Evolutionary conservation across 2,329 filamentous ascomycete genomes (phyloP).

Genomic region (Teratosphaeria gauchensis): DNA sequence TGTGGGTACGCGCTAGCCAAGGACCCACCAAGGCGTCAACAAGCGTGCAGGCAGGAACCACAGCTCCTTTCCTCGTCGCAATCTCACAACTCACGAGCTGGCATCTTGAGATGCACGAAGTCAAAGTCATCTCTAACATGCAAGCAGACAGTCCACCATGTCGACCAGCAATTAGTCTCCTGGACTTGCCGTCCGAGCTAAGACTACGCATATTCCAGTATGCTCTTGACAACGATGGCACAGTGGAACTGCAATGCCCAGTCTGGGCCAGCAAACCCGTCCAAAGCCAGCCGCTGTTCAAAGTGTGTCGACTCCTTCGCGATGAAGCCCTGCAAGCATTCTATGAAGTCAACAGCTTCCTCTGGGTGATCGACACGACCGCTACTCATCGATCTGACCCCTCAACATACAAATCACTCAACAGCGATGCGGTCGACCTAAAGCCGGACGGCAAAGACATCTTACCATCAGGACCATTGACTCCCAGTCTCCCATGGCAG

Average conservation of each 20-base stretch:
- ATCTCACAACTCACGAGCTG: no score
- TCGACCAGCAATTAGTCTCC: neutral
- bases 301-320: slow-evolving; percentile 10
- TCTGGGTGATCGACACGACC: slow-evolving; percentile 15
- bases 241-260: slow-evolving; percentile 14
- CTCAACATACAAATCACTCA: slow-evolving; percentile 2
- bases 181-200: neutral
- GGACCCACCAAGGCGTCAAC: neutral
- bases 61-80: no score
- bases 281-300: slow-evolving; percentile 11
- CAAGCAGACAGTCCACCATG: neutral
- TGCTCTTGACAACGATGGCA: slow-evolving; percentile 9
- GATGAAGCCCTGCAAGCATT: slow-evolving; percentile 13
- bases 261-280: slow-evolving; percentile 11
- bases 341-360: slow-evolving; percentile 14
- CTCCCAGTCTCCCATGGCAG: slow-evolving; percentile 13
- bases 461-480: slow-evolving; percentile 1
- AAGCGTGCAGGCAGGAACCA: no score
- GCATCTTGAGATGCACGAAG: neutral
- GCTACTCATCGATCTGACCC: slow-evolving; percentile 6
- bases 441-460: neutral
- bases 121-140: no score
- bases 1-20: neutral
- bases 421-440: neutral
- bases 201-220: slow-evolving; percentile 4